Conservation (phyloP, 164 flowering plant species). For the Warburgia ugandensis region DNA sequence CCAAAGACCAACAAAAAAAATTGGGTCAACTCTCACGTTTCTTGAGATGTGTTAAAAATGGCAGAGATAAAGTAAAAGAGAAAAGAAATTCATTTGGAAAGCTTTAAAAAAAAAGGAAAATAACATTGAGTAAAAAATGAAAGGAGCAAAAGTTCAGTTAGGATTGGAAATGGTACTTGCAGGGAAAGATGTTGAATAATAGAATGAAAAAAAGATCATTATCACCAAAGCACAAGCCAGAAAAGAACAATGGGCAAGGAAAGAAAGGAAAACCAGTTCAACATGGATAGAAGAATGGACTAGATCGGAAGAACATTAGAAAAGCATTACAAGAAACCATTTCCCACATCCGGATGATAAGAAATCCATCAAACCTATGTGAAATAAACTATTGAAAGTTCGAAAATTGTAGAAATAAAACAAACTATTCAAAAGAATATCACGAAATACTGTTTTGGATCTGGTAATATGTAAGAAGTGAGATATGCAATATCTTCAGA, state of each 20-base stretch:
- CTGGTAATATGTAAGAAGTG: neutral
- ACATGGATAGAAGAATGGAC: neutral
- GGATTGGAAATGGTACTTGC: too few species aligned
- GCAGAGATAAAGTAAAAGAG: slow-evolving; percentile 10
- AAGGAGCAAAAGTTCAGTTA: too few species aligned
- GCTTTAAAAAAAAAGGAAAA: neutral
- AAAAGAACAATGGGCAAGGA: neutral
- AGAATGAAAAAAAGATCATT: too few species aligned
- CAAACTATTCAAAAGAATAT: neutral
- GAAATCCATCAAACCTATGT: neutral
- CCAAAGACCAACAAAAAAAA: neutral
- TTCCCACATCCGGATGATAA: neutral
- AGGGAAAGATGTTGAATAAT: too few species aligned
- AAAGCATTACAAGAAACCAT: neutral
- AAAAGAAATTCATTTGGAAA: neutral
- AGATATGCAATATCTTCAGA: too few species aligned
- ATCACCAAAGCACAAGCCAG: neutral
- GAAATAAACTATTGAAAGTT: too few species aligned
- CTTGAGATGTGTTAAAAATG: slow-evolving; percentile 3
- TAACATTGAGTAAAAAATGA: too few species aligned
- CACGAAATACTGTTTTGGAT: neutral
- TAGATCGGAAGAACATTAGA: neutral
- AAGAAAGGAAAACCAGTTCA: neutral
- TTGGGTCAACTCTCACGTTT: slow-evolving; percentile 8
- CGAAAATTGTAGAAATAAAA: neutral